These are phyloP conservation scores for Solanum hybrid DNA, from an alignment of 305 asterid genomes.

Conservation along the genomic window DNA sequence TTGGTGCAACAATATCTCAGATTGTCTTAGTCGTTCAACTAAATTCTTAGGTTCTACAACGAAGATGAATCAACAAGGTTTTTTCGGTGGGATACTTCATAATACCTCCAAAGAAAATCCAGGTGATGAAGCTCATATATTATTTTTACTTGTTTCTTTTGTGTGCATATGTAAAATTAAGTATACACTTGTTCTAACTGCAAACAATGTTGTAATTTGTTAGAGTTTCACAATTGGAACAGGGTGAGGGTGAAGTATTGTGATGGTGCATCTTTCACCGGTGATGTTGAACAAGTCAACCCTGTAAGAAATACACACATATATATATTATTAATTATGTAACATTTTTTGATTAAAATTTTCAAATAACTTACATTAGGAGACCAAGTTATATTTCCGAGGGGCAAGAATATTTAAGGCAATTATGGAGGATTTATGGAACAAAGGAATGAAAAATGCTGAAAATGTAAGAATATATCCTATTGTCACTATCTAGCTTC, in stretches of 20 bases:
- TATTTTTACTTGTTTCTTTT: not conserved
- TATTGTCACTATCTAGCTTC: not conserved
- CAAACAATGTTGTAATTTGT: not conserved
- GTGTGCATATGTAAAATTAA: not conserved
- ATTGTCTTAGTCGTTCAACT: not conserved
- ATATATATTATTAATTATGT: not conserved
- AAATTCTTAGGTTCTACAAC: not conserved
- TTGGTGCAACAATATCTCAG: not conserved
- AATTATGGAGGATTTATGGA: not conserved
- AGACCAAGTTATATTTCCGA: not conserved
- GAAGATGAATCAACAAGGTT: not conserved
- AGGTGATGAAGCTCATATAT: not conserved
- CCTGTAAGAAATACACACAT: not conserved
- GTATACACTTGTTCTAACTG: not conserved
- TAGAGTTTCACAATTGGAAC: slow-evolving; percentile 19
- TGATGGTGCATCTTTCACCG: slow-evolving; percentile 17
- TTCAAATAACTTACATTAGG: not conserved
- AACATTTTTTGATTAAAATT: not conserved
- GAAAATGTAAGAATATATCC: not conserved
- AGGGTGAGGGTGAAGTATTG: slow-evolving; percentile 14
- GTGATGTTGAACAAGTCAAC: slow-evolving; percentile 16
- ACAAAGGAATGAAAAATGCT: not conserved
- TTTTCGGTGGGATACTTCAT: not conserved
- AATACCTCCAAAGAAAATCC: not conserved
- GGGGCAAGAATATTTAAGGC: not conserved